These are phyloP conservation scores for Cryphonectria naterciae DNA, from an alignment of 2,329 filamentous ascomycete genomes.

Conservation along the genomic window DNA sequence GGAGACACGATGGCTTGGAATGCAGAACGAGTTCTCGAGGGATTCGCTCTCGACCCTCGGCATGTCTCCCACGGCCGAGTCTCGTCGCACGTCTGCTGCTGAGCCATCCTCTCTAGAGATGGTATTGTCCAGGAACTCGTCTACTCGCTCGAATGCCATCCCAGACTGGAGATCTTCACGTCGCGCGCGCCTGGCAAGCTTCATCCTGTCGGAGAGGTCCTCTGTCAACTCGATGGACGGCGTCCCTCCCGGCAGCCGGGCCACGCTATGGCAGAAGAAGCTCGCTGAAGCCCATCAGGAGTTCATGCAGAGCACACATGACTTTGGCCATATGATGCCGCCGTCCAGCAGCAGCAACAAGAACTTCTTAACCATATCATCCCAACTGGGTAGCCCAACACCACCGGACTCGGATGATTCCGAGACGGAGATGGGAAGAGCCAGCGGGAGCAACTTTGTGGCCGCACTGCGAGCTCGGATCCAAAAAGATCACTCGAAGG, in stretches of 20 bases:
- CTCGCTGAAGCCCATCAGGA: conserved; percentile 51
- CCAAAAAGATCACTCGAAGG: not conserved
- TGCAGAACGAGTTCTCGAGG: conserved; percentile 56
- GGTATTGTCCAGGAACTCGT: conserved; percentile 32
- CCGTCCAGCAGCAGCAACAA: conserved; percentile 38
- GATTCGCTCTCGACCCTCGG: conserved; percentile 55
- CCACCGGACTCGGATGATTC: conserved; percentile 57
- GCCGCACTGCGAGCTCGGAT: conserved; percentile 24
- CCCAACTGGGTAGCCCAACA: conserved; percentile 55
- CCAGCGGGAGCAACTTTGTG: conserved; percentile 30
- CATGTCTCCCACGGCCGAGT: conserved; percentile 40
- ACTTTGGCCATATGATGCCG: conserved; percentile 36
- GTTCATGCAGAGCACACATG: conserved; percentile 47
- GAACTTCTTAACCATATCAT: conserved; percentile 46
- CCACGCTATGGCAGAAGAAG: conserved; percentile 49
- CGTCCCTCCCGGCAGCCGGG: conserved; percentile 38
- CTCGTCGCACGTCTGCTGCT: conserved; percentile 34
- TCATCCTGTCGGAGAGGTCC: conserved; percentile 17
- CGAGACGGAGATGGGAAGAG: conserved; percentile 41
- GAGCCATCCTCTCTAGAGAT: not conserved
- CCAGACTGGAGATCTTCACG: conserved; percentile 45
- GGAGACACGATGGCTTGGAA: conserved; percentile 62
- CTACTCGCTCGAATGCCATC: conserved; percentile 25
- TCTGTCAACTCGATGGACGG: conserved; percentile 29
- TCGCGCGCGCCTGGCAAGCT: conserved; percentile 42